phyloP scores from a whole-genome alignment of 495 filamentous ascomycete genomes.

The Neurospora sp. region DNA sequence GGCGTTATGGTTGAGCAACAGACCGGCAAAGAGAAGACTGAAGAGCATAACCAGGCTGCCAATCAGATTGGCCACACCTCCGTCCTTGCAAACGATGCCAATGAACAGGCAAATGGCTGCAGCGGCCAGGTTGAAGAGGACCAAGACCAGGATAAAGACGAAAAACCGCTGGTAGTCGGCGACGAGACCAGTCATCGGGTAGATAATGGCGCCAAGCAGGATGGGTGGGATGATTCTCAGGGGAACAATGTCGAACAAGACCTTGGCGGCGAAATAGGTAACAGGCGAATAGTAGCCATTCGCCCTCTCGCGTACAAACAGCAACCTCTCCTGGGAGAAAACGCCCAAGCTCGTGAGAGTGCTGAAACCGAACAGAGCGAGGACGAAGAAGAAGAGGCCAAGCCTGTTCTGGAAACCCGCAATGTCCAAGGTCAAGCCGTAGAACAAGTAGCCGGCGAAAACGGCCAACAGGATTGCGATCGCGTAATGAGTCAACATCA shows the following conservation, averaged over 20 bases:
- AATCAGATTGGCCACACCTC: conserved; percentile 87
- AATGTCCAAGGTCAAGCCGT: conserved; percentile 90
- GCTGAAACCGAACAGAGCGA: conserved; percentile 93
- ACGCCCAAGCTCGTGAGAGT: conserved; percentile 89
- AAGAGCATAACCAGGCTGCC: conserved; percentile 97
- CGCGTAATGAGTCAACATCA: conserved; percentile 99
- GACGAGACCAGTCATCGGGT: conserved; percentile 93
- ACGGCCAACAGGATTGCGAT: conserved; percentile 93
- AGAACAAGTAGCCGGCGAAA: conserved; percentile 91
- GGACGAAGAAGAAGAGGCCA: conserved; percentile 96
- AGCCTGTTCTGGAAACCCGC: conserved; percentile 96
- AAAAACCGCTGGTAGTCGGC: conserved; percentile 76
- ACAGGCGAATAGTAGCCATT: conserved; percentile 97
- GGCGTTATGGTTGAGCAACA: conserved; percentile 87
- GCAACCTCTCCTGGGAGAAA: conserved; percentile 81
- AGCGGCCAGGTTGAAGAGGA: conserved; percentile 93
- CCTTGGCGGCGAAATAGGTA: conserved; percentile 93
- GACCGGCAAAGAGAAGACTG: conserved; percentile 84
- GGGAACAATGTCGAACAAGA: conserved; percentile 91
- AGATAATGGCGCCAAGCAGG: conserved; percentile 93
- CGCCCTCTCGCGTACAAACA: conserved; percentile 89
- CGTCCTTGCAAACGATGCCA: conserved; percentile 86
- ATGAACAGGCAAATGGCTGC: conserved; percentile 92
- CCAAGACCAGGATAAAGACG: conserved; percentile 81
- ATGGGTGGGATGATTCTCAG: conserved; percentile 89